Evolutionary conservation across 176 grass and related monocot species (phyloP).

Genomic region (Echinochloa phyllopogon): DNA sequence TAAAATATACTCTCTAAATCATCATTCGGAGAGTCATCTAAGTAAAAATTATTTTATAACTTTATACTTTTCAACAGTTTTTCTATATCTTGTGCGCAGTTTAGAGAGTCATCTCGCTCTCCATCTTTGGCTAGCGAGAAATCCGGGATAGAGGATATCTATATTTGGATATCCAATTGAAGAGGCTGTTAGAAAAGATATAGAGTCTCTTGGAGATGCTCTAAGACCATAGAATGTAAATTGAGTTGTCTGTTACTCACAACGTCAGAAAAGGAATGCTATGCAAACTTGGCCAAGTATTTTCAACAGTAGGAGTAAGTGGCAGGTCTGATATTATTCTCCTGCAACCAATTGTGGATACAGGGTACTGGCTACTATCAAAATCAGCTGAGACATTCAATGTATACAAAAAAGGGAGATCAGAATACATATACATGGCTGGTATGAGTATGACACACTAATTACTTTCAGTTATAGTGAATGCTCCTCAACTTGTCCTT

Average conservation of each 20-base stretch:
- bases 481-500: neutral
- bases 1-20: too few species aligned
- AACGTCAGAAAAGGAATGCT: neutral
- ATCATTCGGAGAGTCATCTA: too few species aligned
- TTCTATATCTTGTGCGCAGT: too few species aligned
- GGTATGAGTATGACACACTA: neutral
- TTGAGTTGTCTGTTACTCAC: neutral
- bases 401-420: neutral
- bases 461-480: neutral
- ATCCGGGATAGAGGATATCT: too few species aligned
- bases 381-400: neutral
- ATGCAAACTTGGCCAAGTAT: neutral
- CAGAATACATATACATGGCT: neutral
- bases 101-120: too few species aligned
- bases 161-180: too few species aligned
- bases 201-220: too few species aligned
- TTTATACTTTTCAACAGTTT: too few species aligned
- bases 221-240: constrained; percentile 3
- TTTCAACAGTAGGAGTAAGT: neutral
- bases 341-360: neutral
- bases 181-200: too few species aligned
- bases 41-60: too few species aligned
- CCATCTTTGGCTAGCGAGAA: too few species aligned
- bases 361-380: neutral
- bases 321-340: constrained; percentile 21